Evolutionary conservation across 2,329 filamentous ascomycete genomes (phyloP).

Genomic region (Botrytis fragariae): DNA sequence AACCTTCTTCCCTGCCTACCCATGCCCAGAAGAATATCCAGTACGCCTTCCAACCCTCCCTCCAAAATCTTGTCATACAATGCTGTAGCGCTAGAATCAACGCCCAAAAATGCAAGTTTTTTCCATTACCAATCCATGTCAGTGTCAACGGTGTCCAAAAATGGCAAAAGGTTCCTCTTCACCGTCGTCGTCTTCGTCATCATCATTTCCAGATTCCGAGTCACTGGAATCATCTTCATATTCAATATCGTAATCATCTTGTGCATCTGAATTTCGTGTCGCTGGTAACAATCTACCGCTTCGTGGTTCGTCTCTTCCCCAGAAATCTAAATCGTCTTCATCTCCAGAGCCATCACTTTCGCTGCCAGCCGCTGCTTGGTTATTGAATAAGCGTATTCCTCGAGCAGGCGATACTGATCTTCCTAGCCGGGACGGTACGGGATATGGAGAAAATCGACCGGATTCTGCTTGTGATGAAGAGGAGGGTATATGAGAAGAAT

Average conservation of each 20-base stretch:
- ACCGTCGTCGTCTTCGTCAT: conserved; percentile 43
- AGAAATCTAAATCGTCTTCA: conserved; percentile 49
- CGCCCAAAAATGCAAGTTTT: conserved; percentile 12
- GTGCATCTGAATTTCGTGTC: conserved; percentile 34
- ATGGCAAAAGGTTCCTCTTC: conserved; percentile 50
- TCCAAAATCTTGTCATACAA: conserved; percentile 2
- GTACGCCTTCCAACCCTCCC: conserved; percentile 5
- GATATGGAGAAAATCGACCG: conserved; percentile 32
- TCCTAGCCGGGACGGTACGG: conserved; percentile 32
- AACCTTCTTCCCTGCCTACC: background rate
- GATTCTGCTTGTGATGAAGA: conserved; percentile 20
- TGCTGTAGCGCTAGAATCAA: conserved; percentile 8
- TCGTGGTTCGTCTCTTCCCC: conserved; percentile 46
- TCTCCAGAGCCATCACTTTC: conserved; percentile 49
- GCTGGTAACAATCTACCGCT: conserved; percentile 32
- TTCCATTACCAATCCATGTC: conserved; percentile 1
- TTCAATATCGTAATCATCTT: conserved; percentile 43
- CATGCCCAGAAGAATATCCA: conserved; percentile 13
- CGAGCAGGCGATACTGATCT: conserved; percentile 39
- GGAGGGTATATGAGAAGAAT: conserved; percentile 35
- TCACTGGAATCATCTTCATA: conserved; percentile 26
- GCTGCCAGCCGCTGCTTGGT: conserved; percentile 40
- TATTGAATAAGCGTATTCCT: conserved; percentile 35
- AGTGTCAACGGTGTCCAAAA: conserved; percentile 49
- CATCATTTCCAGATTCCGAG: conserved; percentile 32